Evolutionary conservation across 139 green algal species (phyloP).

Genomic region (Chlamydomonas schloesseri): DNA sequence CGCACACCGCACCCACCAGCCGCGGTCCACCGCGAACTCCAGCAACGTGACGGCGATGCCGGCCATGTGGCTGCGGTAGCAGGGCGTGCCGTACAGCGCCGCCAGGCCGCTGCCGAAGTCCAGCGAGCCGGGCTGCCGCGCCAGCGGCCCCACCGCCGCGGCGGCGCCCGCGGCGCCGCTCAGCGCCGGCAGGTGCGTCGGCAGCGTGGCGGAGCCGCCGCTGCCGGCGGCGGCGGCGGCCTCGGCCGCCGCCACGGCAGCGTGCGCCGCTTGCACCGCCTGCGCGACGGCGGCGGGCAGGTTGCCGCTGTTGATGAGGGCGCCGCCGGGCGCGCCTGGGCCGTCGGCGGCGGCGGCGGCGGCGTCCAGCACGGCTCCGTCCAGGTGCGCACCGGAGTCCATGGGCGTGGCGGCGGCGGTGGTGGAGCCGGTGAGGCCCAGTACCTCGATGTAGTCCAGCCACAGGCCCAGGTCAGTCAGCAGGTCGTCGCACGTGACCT

Average conservation of each 20-base stretch:
- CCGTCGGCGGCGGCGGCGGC: no score
- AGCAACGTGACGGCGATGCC: constrained; percentile 24
- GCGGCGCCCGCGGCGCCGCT: neutral
- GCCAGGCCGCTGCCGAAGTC: constrained; percentile 7
- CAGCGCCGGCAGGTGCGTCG: neutral
- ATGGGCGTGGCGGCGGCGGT: neutral
- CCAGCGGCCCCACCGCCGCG: neutral
- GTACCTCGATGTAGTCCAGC: constrained; percentile 35
- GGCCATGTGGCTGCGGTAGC: constrained; percentile 23
- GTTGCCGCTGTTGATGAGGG: neutral
- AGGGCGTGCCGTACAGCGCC: constrained; percentile 35
- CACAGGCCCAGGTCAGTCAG: constrained; percentile 29
- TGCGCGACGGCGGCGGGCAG: neutral
- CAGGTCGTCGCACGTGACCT: constrained; percentile 16
- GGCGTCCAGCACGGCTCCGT: neutral
- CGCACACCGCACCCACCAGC: constrained; percentile 12
- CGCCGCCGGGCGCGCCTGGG: neutral
- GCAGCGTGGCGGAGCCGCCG: neutral
- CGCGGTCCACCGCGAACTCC: constrained; percentile 36
- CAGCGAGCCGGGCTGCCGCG: neutral
- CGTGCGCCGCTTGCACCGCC: neutral
- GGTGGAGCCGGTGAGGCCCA: neutral
- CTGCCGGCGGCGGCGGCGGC: neutral
- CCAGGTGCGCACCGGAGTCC: neutral
- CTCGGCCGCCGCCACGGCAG: neutral